A percentile compares a stretch with the other conserved stretches of the same genome.
Conservation (phyloP, 805 yeast genomes). For the Saccharomycopsis babjevae region DNA sequence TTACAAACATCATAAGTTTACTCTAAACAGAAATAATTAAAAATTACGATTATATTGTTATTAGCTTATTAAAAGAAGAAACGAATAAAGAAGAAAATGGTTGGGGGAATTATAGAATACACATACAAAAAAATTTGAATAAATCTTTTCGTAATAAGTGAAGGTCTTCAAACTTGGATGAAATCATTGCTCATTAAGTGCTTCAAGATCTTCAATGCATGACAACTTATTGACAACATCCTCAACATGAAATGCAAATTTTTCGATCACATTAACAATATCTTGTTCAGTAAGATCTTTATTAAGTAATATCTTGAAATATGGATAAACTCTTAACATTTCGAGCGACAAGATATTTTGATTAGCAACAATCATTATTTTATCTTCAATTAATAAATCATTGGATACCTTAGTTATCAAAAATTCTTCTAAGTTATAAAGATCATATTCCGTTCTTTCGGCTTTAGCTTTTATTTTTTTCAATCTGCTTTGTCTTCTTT, state of each 20-base stretch:
- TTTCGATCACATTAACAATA: conserved; percentile 22
- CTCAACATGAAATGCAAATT: conserved; percentile 1
- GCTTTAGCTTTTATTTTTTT: not conserved
- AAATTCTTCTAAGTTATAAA: conserved; percentile 43
- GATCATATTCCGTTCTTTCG: conserved; percentile 21
- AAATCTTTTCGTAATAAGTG: not conserved
- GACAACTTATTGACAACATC: not conserved
- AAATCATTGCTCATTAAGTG: not conserved
- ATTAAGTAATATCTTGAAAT: conserved; percentile 42
- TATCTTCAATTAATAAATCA: conserved; percentile 37
- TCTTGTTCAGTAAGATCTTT: conserved; percentile 38
- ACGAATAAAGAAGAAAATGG: not conserved
- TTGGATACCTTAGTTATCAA: conserved; percentile 62
- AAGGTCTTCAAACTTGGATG: not conserved
- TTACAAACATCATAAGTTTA: too few species aligned
- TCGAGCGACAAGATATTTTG: conserved; percentile 68
- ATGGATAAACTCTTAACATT: conserved; percentile 55
- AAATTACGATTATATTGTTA: not conserved
- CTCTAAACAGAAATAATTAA: not conserved
- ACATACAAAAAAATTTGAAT: not conserved
- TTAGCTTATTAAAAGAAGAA: not conserved
- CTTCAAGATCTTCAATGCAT: conserved; percentile 8
- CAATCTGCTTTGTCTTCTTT: conserved; percentile 7
- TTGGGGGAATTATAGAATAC: not conserved
- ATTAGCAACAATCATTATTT: conserved; percentile 43